Evolutionary conservation across 352 stramenopile species (phyloP).

Genomic region (Ophiocytium majus): DNA sequence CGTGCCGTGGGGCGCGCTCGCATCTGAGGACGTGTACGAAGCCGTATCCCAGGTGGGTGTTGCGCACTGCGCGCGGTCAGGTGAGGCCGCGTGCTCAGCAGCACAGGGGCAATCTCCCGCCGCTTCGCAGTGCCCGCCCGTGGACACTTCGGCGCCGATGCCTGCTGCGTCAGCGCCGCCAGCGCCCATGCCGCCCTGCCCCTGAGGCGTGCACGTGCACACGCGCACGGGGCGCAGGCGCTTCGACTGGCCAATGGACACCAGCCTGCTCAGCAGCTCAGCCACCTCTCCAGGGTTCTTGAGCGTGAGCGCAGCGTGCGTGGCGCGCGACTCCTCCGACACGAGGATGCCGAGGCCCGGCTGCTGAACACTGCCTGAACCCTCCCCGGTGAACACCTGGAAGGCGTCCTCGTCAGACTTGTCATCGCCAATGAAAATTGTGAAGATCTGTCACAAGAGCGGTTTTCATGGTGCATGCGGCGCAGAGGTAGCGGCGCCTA

Average conservation of each 20-base stretch:
- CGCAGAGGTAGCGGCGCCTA: too few species aligned
- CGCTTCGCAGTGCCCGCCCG: too few species aligned
- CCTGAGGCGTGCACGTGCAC: neutral
- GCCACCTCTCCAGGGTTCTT: constrained; percentile 54
- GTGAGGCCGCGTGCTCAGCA: too few species aligned
- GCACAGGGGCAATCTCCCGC: too few species aligned
- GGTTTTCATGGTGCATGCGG: too few species aligned
- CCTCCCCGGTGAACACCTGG: constrained; percentile 36
- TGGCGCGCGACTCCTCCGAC: constrained; percentile 50
- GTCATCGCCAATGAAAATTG: constrained; percentile 85
- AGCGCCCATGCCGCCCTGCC: neutral
- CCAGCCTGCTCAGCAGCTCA: constrained; percentile 39
- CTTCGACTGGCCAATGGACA: constrained; percentile 22
- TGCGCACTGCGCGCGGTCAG: too few species aligned
- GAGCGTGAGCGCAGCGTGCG: constrained; percentile 51
- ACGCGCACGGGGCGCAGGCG: neutral
- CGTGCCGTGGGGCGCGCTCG: too few species aligned
- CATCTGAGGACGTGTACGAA: too few species aligned
- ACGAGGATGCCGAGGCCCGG: constrained; percentile 55
- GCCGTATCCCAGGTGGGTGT: too few species aligned
- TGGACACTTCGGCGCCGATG: too few species aligned
- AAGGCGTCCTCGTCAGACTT: constrained; percentile 73
- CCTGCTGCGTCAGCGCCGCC: too few species aligned
- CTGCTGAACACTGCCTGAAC: neutral
- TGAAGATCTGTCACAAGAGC: constrained; percentile 72